Conservation (phyloP, 805 yeast genomes). For the Spathaspora arborariae region DNA sequence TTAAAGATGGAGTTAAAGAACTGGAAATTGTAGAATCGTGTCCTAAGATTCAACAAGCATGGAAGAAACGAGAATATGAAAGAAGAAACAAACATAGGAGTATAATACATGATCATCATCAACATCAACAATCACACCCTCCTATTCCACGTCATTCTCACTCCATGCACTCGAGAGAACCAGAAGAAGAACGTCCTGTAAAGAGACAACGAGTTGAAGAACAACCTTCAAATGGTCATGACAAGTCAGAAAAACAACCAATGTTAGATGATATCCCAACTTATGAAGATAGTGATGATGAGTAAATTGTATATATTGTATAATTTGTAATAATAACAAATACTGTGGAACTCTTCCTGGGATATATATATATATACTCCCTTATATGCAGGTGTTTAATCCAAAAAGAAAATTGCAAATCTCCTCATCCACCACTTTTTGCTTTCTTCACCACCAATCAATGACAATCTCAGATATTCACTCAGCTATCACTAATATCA, state of each 20-base stretch:
- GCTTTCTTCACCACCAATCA: not conserved
- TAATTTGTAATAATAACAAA: not conserved
- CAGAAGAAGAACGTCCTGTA: slow-evolving; percentile 2
- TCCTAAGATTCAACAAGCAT: slow-evolving; percentile 50
- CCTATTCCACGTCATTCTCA: not conserved
- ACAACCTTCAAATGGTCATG: slow-evolving; percentile 3
- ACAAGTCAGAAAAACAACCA: slow-evolving; percentile 2
- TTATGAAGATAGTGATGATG: slow-evolving; percentile 39
- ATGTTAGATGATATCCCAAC: slow-evolving; percentile 28
- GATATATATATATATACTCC: no score
- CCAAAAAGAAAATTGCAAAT: no score
- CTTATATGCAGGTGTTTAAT: no score
- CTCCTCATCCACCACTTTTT: not conserved
- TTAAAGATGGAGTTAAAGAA: slow-evolving; percentile 78
- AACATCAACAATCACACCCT: not conserved
- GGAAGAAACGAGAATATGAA: slow-evolving; percentile 57
- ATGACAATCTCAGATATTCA: slow-evolving; percentile 1
- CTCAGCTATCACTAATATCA: not conserved
- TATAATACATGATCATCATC: not conserved
- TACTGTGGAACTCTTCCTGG: no score
- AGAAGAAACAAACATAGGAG: slow-evolving; percentile 18
- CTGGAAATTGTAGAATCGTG: slow-evolving; percentile 67
- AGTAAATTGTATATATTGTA: slow-evolving; percentile 6
- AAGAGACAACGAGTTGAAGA: slow-evolving; percentile 8
- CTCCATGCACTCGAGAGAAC: not conserved